Evolutionary conservation across 352 stramenopile genomes (phyloP), one percentile per base, ranked within the genome.

Genomic region (Globisporangium middletonii): DNA sequence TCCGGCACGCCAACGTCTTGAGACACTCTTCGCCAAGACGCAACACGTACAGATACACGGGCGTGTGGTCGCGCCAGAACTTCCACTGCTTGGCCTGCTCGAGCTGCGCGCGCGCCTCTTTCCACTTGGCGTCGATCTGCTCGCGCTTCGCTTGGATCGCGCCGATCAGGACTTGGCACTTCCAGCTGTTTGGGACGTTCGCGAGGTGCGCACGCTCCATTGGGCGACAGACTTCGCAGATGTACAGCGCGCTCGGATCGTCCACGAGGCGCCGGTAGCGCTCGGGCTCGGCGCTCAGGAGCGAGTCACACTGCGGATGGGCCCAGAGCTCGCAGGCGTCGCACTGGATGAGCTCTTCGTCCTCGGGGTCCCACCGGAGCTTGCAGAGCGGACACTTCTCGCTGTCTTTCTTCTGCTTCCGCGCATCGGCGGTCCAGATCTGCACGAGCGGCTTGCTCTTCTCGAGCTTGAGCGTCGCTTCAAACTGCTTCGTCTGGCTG

Each of bases 271-370:
- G 67, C n/a, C 86, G 61, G 57, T 94, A 91, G 8, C 72, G 75
- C 44, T 68, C 69, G 0, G 80, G 73, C 19, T 94, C 74, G 5
- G 73, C 62, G 1, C 72, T 81, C 9, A 94, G 72, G 6, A 88
- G 49, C 0, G 51, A 50, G 52, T 96, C 86, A 47, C 86, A 96
- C 4, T 68, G 67, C n/a, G 81, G 81, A 58, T 96, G 86, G 1
- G 79, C 83, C 86, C 86, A 96, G 6, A 72, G 73, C 57, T 96
- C 86, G 37, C 87, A 96, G 1, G 73, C 79, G 55, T 96, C 88
- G 43, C 87, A 96, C 49, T 95, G 87, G 47, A 96, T 92, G 2
- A 96, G 60, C 15, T 92, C 86, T 42, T 87, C 81, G 27, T 95
- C 78, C 23, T 91, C 71, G 2, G 69, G 60, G 28, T 76, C 64